Evolutionary conservation across 2,329 filamentous ascomycete species (phyloP).

Genomic region (Claviceps humidiphila): DNA sequence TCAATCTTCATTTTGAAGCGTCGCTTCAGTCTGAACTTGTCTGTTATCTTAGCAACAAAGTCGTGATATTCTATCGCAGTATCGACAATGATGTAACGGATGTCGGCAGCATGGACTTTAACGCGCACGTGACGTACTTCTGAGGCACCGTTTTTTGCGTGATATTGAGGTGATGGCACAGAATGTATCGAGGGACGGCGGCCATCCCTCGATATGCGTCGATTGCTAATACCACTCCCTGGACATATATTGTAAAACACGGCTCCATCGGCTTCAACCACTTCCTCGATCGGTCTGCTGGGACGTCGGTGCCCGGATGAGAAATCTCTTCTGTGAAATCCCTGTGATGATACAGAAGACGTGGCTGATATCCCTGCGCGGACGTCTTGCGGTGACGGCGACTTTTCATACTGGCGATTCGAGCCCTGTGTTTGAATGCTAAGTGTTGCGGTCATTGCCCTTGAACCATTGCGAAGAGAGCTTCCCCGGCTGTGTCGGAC

Average conservation of each 20-base stretch:
- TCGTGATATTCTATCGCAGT: conserved; percentile 61
- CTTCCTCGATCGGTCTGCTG: conserved; percentile 26
- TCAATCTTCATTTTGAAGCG: conserved; percentile 81
- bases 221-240: conserved; percentile 26
- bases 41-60: conserved; percentile 64
- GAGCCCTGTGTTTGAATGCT: conserved; percentile 45
- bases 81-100: conserved; percentile 80
- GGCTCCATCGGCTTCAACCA: conserved; percentile 52
- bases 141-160: conserved; percentile 70
- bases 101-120: conserved; percentile 86
- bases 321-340: conserved; percentile 28
- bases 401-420: conserved; percentile 42
- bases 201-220: conserved; percentile 23
- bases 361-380: conserved; percentile 27
- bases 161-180: conserved; percentile 44
- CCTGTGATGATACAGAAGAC: conserved; percentile 32
- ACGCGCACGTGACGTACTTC: conserved; percentile 71
- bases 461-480: conserved; percentile 49
- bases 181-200: conserved; percentile 15
- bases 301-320: conserved; percentile 16
- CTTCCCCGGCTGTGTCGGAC: conserved; percentile 52
- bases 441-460: conserved; percentile 47
- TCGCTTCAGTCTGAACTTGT: conserved; percentile 70
- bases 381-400: conserved; percentile 30
- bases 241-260: conserved; percentile 57